A percentile compares a stretch with the other conserved stretches of the same genome.
Evolutionary conservation across 1,284 basidiomycete species (phyloP).

Genomic region (Lentinula novae-zelandiae): DNA sequence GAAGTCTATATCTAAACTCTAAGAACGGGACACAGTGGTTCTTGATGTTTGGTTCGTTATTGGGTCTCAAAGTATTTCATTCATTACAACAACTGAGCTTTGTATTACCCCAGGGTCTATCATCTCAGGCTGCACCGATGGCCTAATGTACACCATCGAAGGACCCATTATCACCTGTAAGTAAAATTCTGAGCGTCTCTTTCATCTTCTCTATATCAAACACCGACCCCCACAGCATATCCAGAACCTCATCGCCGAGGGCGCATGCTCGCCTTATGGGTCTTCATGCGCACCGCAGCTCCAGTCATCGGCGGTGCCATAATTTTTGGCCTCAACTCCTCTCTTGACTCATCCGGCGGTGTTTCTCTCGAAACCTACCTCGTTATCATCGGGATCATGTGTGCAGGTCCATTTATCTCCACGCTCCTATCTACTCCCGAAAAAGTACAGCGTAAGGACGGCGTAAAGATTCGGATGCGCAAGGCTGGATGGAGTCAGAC

Average conservation of each 20-base stretch:
- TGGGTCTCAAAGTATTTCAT: not conserved
- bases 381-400: conserved; percentile 32
- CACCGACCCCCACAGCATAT: conserved; percentile 21
- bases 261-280: conserved; percentile 31
- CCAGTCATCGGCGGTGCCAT: conserved; percentile 32
- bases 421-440: conserved; percentile 27
- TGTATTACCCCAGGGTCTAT: conserved; percentile 21
- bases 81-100: not conserved
- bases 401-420: conserved; percentile 29
- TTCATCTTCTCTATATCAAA: not conserved
- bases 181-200: not conserved
- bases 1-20: conserved; percentile 30
- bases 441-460: conserved; percentile 29
- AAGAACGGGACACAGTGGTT: conserved; percentile 34
- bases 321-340: conserved; percentile 29
- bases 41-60: conserved; percentile 25
- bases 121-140: conserved; percentile 28
- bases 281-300: conserved; percentile 30
- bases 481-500: conserved; percentile 26
- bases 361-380: conserved; percentile 31
- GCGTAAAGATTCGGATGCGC: conserved; percentile 26
- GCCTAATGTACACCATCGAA: conserved; percentile 30
- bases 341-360: conserved; percentile 24
- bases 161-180: conserved; percentile 30
- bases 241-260: conserved; percentile 28